phyloP scores from a whole-genome alignment of 1,284 basidiomycete genomes.

The Sporisorium exsertum region DNA sequence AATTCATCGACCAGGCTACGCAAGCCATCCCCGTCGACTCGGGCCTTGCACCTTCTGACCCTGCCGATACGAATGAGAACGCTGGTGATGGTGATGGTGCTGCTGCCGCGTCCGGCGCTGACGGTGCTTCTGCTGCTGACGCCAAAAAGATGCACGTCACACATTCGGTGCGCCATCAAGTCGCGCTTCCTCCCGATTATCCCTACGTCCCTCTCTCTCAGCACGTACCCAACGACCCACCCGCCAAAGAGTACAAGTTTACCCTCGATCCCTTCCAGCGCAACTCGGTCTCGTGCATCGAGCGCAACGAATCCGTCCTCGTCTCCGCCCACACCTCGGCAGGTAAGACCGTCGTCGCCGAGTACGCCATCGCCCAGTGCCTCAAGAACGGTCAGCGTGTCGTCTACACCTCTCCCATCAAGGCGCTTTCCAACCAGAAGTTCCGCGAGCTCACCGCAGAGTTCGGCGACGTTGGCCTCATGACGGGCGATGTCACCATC shows the following conservation, averaged over 20 bases:
- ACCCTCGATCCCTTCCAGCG: slow-evolving; percentile 97
- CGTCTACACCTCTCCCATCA: slow-evolving; percentile 99
- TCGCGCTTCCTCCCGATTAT: slow-evolving; percentile 92
- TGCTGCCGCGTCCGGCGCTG: not conserved
- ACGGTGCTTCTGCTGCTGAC: slow-evolving; percentile 22
- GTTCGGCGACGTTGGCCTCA: slow-evolving; percentile 96
- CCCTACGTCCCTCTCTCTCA: slow-evolving; percentile 90
- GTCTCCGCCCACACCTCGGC: slow-evolving; percentile 99
- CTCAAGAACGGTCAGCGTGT: slow-evolving; percentile 91
- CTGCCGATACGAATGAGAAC: slow-evolving; percentile 4
- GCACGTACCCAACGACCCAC: slow-evolving; percentile 91
- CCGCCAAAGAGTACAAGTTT: slow-evolving; percentile 93
- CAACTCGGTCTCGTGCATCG: slow-evolving; percentile 92
- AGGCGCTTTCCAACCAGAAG: slow-evolving; percentile 98
- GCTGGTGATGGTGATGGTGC: slow-evolving; percentile 1
- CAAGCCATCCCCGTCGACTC: slow-evolving; percentile 35
- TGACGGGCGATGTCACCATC: slow-evolving; percentile 99
- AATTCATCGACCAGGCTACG: slow-evolving; percentile 54
- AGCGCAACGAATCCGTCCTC: slow-evolving; percentile 95
- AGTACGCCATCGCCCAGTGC: slow-evolving; percentile 98
- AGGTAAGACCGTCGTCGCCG: slow-evolving; percentile 98
- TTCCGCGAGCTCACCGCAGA: slow-evolving; percentile 97
- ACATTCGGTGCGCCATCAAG: slow-evolving; percentile 83
- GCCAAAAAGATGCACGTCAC: slow-evolving; percentile 57
- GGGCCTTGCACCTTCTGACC: slow-evolving; percentile 27